A percentile compares a stretch with the other conserved stretches of the same genome.
phyloP scores from a whole-genome alignment of 768 basidiomycete species.

The Mycena chlorophos region DNA sequence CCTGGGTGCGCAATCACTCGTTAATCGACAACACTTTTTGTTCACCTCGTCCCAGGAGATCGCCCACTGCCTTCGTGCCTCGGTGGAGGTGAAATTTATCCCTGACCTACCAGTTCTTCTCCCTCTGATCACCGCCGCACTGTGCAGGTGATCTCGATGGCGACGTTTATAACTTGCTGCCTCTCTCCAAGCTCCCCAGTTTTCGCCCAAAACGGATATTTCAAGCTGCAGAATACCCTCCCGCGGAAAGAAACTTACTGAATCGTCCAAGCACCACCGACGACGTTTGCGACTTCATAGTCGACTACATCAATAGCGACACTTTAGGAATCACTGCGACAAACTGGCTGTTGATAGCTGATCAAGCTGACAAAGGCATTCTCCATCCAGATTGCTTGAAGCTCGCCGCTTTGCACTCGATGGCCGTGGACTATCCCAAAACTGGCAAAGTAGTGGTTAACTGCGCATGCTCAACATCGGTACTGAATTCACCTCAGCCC shows the following conservation, averaged over 20 bases:
- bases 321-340: constrained; percentile 60
- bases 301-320: constrained; percentile 68
- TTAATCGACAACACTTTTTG: neutral
- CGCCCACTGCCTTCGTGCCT: constrained; percentile 63
- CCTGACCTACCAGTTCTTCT: neutral
- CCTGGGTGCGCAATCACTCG: constrained; percentile 40
- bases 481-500: constrained; percentile 23
- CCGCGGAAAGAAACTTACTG: constrained; percentile 47
- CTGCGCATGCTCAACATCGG: neutral
- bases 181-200: constrained; percentile 38
- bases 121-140: neutral
- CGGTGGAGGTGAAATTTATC: constrained; percentile 40
- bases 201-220: constrained; percentile 30
- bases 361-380: constrained; percentile 48
- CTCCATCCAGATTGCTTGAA: constrained; percentile 51
- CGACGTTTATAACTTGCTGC: constrained; percentile 56
- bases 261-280: constrained; percentile 53
- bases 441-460: constrained; percentile 37
- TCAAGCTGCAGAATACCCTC: constrained; percentile 49
- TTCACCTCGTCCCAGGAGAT: constrained; percentile 38
- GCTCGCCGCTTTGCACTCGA: constrained; percentile 58
- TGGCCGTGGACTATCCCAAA: constrained; percentile 70
- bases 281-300: constrained; percentile 69
- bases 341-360: constrained; percentile 67
- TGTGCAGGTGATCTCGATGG: constrained; percentile 62